A percentile compares a stretch with the other conserved stretches of the same genome.
Conservation (phyloP, 495 filamentous ascomycete genomes). For the Hypoxylon intermedium region DNA sequence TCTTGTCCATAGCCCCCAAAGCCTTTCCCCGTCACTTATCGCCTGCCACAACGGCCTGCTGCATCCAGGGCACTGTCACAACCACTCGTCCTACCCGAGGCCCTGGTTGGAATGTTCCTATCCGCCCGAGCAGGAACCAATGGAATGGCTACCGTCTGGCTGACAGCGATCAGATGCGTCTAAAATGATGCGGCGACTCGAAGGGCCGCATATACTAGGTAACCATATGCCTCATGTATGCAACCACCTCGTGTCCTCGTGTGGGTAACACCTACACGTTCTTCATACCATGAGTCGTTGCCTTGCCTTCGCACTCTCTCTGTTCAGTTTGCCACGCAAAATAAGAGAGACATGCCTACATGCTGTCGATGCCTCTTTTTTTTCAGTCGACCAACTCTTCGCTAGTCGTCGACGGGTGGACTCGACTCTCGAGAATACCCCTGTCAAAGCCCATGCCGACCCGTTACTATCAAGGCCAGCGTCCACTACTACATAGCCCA, state of each 20-base stretch:
- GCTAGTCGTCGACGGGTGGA: conserved; percentile 16
- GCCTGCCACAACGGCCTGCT: conserved; percentile 27
- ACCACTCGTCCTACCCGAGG: conserved; percentile 25
- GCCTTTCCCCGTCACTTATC: conserved; percentile 13
- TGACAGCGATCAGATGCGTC: conserved; percentile 31
- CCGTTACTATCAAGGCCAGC: conserved; percentile 9
- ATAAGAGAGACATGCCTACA: conserved; percentile 9
- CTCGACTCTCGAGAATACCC: conserved; percentile 2
- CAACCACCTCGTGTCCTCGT: conserved; percentile 38
- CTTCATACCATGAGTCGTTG: conserved; percentile 16
- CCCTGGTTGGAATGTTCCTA: conserved; percentile 31
- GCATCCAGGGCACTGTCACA: conserved; percentile 21
- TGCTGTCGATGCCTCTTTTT: conserved; percentile 1
- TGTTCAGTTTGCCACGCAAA: conserved; percentile 17
- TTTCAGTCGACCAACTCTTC: conserved; percentile 19
- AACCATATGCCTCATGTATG: conserved; percentile 28
- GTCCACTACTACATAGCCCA: conserved; percentile 19
- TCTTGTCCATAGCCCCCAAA: neutral
- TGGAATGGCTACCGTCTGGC: conserved; percentile 17
- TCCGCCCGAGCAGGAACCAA: conserved; percentile 26
- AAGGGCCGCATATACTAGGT: conserved; percentile 4
- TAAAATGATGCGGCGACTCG: conserved; percentile 29
- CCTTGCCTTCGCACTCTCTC: conserved; percentile 18
- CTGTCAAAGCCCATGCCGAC: conserved; percentile 18
- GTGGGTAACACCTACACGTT: conserved; percentile 17